These are phyloP conservation scores for Cardamine chenopodiifolia DNA, from an alignment of 345 rosid genomes.

Conservation along the genomic window DNA sequence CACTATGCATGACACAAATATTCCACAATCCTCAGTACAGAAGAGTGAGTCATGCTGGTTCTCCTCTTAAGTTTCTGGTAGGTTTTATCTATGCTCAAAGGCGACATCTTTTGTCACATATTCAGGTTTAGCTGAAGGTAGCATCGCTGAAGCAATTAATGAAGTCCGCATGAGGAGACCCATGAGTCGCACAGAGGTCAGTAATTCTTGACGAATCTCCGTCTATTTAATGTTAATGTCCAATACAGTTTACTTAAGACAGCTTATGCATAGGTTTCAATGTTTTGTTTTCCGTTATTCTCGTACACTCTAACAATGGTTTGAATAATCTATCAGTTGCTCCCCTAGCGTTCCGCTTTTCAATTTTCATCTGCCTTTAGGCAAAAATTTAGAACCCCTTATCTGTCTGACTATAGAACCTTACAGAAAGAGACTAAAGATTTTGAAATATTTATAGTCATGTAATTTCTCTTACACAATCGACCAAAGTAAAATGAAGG, in stretches of 20 bases:
- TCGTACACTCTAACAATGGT: background rate
- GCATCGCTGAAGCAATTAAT: conserved; percentile 55
- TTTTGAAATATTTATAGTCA: conserved; percentile 3
- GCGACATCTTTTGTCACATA: conserved; percentile 2
- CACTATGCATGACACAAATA: conserved; percentile 49
- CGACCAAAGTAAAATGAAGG: background rate
- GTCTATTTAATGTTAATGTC: conserved; percentile 9
- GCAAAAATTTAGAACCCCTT: conserved; percentile 1
- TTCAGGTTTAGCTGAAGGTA: conserved; percentile 56
- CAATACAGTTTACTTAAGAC: conserved; percentile 9
- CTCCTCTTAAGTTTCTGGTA: conserved; percentile 17
- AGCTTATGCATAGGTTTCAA: conserved; percentile 2
- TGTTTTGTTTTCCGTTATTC: background rate
- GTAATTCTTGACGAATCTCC: conserved; percentile 32
- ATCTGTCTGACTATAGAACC: conserved; percentile 10
- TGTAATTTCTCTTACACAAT: background rate
- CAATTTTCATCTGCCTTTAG: background rate
- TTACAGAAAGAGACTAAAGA: background rate
- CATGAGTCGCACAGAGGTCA: conserved; percentile 87
- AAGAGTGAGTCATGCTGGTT: conserved; percentile 27
- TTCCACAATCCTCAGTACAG: conserved; percentile 58
- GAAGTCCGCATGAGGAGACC: conserved; percentile 82
- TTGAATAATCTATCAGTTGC: background rate
- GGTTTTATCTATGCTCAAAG: conserved; percentile 16
- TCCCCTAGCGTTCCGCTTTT: background rate